Evolutionary conservation across 257 asterid species (phyloP).

Genomic region (Catharanthus roseus): DNA sequence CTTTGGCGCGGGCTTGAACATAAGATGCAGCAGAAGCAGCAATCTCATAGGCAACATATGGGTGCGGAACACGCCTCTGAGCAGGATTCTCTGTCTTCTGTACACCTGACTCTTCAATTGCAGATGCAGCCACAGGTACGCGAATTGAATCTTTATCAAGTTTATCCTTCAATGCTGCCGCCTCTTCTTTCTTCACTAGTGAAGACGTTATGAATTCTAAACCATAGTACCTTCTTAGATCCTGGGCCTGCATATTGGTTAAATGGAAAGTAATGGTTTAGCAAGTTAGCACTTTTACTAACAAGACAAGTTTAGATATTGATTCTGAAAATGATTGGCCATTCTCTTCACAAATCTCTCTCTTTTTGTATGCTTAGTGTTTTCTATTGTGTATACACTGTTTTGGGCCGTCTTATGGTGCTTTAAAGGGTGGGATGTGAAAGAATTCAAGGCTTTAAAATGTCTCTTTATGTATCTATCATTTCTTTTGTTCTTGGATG

Average conservation of each 20-base stretch:
- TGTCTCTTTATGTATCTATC: neutral
- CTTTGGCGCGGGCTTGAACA: constrained; percentile 51
- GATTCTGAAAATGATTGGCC: neutral
- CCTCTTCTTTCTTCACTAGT: constrained; percentile 59
- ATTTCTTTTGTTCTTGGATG: neutral
- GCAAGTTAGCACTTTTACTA: too few species aligned
- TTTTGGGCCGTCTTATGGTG: too few species aligned
- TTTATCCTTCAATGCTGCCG: constrained; percentile 40
- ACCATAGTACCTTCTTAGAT: constrained; percentile 59
- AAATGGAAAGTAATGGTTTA: neutral
- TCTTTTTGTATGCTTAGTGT: neutral
- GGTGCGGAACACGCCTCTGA: constrained; percentile 25
- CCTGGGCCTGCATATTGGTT: constrained; percentile 50
- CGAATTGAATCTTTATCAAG: constrained; percentile 36
- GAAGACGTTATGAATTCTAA: constrained; percentile 78
- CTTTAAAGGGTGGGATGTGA: neutral
- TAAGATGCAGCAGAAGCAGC: constrained; percentile 80
- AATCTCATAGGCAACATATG: constrained; percentile 63
- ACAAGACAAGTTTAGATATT: neutral
- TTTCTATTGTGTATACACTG: neutral
- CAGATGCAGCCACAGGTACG: constrained; percentile 11
- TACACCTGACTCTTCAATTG: constrained; percentile 2
- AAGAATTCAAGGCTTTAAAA: neutral
- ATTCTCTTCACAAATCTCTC: neutral
- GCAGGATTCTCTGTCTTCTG: constrained; percentile 12